Evolutionary conservation across 2,329 filamentous ascomycete species (phyloP).

Genomic region (Cladophialophora bantiana): DNA sequence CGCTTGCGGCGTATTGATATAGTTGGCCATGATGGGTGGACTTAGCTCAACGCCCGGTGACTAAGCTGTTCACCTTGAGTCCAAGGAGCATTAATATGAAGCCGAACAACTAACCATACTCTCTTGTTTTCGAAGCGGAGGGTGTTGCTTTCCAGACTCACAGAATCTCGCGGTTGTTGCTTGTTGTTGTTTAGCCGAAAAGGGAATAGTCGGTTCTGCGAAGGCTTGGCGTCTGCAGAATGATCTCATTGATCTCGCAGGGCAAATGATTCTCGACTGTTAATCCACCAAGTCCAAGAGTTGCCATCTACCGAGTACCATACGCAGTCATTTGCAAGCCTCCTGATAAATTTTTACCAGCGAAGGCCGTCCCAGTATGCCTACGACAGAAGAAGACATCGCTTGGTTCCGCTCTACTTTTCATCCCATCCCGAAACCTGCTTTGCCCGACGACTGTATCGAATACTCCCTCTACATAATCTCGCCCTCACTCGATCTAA

Average conservation of each 20-base stretch:
- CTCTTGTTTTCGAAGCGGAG: slow-evolving; percentile 1
- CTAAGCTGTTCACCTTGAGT: background rate
- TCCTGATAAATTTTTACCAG: background rate
- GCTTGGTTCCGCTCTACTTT: slow-evolving; percentile 73
- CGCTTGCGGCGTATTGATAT: slow-evolving; percentile 86
- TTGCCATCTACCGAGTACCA: background rate
- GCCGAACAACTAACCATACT: slow-evolving; percentile 30
- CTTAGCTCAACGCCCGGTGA: slow-evolving; percentile 35
- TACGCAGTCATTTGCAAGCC: background rate
- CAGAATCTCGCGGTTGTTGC: slow-evolving; percentile 2
- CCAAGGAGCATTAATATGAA: slow-evolving; percentile 16
- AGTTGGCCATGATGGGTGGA: slow-evolving; percentile 67
- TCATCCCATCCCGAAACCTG: slow-evolving; percentile 67
- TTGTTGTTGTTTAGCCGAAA: slow-evolving; percentile 20
- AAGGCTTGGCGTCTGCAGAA: background rate
- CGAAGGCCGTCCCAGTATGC: slow-evolving; percentile 44
- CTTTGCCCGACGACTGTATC: slow-evolving; percentile 80
- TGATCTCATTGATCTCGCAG: background rate
- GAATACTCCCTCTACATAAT: slow-evolving; percentile 83
- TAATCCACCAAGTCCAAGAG: background rate
- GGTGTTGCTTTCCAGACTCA: background rate
- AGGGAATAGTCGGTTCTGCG: slow-evolving; percentile 11
- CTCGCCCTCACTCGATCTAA: slow-evolving; percentile 61
- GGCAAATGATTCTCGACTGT: background rate
- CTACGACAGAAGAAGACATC: slow-evolving; percentile 62